phyloP scores from a whole-genome alignment of 2,329 filamentous ascomycete genomes.

The Epichloe gansuensis region DNA sequence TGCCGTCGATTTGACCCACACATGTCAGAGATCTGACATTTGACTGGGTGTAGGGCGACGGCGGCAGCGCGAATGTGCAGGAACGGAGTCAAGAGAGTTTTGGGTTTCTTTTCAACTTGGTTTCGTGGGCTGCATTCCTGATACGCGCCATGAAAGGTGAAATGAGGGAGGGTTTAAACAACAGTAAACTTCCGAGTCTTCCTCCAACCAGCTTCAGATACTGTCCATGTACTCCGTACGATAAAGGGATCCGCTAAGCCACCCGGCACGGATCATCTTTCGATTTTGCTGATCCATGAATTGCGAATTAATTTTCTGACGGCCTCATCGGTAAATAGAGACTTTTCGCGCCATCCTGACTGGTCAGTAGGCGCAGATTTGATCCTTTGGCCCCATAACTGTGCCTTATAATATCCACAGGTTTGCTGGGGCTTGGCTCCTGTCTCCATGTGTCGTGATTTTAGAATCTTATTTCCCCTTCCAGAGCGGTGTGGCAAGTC shows the following conservation, averaged over 20 bases:
- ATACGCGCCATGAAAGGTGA: too few relatives aligned
- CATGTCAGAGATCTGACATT: neutral
- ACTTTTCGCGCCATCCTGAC: neutral
- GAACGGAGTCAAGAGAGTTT: neutral
- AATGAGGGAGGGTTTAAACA: too few relatives aligned
- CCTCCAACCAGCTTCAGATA: too few relatives aligned
- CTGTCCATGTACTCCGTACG: neutral
- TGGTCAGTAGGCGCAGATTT: constrained; percentile 5
- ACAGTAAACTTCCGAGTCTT: too few relatives aligned
- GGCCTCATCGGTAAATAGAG: constrained; percentile 6
- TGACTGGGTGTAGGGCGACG: constrained; percentile 1
- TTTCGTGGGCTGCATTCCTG: neutral
- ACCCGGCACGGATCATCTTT: constrained; percentile 3
- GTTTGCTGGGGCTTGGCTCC: neutral
- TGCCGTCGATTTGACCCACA: constrained; percentile 4
- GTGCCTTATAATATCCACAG: neutral
- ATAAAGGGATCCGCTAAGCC: constrained; percentile 4
- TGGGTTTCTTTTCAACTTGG: neutral
- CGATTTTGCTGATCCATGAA: constrained; percentile 6
- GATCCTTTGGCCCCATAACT: neutral
- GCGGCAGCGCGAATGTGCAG: neutral
- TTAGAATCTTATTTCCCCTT: neutral
- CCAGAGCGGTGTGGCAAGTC: constrained; percentile 1
- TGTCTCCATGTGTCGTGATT: neutral
- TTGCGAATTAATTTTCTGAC: constrained; percentile 10